A percentile compares a stretch with the other conserved stretches of the same genome.
Evolutionary conservation across 805 yeast genomes (phyloP).

Genomic region (Saccharomyces mikatae): DNA sequence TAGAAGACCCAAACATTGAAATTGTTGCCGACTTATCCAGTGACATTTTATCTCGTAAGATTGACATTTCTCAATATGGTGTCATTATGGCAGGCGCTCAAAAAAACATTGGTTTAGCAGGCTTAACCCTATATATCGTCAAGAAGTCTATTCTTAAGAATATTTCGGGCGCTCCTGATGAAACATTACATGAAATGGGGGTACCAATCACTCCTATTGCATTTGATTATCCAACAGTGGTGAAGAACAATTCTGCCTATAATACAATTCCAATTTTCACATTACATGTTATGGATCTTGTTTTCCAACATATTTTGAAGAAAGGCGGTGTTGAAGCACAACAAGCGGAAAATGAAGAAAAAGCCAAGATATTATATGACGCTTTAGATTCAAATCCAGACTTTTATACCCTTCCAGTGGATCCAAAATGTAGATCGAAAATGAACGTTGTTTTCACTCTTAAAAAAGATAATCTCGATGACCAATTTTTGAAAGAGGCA

Average conservation of each 20-base stretch:
- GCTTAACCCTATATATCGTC: slow-evolving; percentile 84
- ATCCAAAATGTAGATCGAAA: slow-evolving; percentile 55
- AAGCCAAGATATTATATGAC: slow-evolving; percentile 56
- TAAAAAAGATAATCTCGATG: slow-evolving; percentile 54
- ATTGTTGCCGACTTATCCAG: slow-evolving; percentile 94
- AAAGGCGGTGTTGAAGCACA: slow-evolving; percentile 69
- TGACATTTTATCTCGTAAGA: slow-evolving; percentile 69
- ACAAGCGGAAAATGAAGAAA: slow-evolving; percentile 46
- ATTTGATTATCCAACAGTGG: slow-evolving; percentile 77
- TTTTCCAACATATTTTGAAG: slow-evolving; percentile 50
- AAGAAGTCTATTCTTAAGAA: slow-evolving; percentile 67
- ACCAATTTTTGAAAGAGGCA: slow-evolving; percentile 63
- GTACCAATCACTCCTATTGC: slow-evolving; percentile 87
- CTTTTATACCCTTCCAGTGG: slow-evolving; percentile 61
- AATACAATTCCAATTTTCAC: slow-evolving; percentile 95
- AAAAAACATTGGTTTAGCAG: slow-evolving; percentile 95
- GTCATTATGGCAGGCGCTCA: slow-evolving; percentile 96
- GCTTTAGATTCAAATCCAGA: slow-evolving; percentile 60
- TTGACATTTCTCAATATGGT: slow-evolving; percentile 82
- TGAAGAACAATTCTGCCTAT: slow-evolving; percentile 84
- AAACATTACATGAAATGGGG: slow-evolving; percentile 46
- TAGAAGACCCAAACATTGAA: slow-evolving; percentile 55
- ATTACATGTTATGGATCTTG: slow-evolving; percentile 75
- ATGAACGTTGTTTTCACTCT: slow-evolving; percentile 93
- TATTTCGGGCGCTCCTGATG: slow-evolving; percentile 45